These are phyloP conservation scores for Pichia sp. DNA, from an alignment of 1,139 yeast genomes.

Conservation along the genomic window DNA sequence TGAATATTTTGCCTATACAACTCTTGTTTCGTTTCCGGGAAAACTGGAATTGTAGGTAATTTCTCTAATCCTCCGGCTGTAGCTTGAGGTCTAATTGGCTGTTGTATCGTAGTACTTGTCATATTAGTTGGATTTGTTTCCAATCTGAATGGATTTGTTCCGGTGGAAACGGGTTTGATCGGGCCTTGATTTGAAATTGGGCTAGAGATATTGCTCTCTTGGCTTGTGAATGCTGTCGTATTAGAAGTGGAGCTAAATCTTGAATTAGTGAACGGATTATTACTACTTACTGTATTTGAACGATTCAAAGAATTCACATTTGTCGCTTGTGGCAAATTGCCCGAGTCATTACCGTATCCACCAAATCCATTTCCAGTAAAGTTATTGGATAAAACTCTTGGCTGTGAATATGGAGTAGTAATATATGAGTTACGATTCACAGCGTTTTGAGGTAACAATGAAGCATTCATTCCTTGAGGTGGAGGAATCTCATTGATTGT, in stretches of 20 bases:
- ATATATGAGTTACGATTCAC: slow-evolving; percentile 2
- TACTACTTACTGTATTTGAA: slow-evolving; percentile 5
- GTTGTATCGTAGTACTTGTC: not conserved
- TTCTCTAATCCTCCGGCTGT: slow-evolving; percentile 66
- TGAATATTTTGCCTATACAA: slow-evolving; percentile 10
- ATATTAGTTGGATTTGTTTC: slow-evolving; percentile 10
- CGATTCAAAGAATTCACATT: not conserved
- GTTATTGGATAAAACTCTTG: slow-evolving; percentile 11
- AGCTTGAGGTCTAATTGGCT: slow-evolving; percentile 34
- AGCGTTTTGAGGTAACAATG: too few relatives aligned
- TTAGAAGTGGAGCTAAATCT: slow-evolving; percentile 18
- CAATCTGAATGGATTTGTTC: slow-evolving; percentile 44
- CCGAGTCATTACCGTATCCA: not conserved
- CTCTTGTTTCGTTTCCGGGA: slow-evolving; percentile 47
- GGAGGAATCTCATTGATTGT: slow-evolving; percentile 6
- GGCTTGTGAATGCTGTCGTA: slow-evolving; percentile 17
- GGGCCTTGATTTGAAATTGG: slow-evolving; percentile 1
- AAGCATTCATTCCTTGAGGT: too few relatives aligned
- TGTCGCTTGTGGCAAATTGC: not conserved
- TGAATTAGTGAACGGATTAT: slow-evolving; percentile 23
- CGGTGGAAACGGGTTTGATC: slow-evolving; percentile 22
- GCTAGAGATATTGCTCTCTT: slow-evolving; percentile 1
- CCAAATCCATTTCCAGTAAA: slow-evolving; percentile 14
- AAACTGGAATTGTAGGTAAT: slow-evolving; percentile 54
- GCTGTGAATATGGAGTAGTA: slow-evolving; percentile 5